Conservation (phyloP, 805 yeast species). For the Schwanniomyces vanrijiae region DNA sequence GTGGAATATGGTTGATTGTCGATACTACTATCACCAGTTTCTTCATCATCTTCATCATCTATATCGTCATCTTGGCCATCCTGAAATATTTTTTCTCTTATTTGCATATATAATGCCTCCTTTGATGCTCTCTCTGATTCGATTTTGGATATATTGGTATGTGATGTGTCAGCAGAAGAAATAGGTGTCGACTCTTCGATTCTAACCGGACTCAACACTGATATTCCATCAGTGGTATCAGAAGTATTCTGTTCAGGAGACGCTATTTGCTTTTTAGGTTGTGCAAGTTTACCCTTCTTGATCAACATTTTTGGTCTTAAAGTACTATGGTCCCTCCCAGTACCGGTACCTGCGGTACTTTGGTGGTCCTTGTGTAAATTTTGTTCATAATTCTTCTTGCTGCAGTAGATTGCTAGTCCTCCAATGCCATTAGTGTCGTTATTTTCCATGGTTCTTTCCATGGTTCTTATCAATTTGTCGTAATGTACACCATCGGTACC, state of each 20-base stretch:
- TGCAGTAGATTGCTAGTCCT: neutral
- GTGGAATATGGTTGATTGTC: neutral
- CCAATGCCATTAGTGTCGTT: neutral
- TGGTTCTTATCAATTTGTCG: constrained; percentile 3
- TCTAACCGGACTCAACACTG: neutral
- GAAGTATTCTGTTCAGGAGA: neutral
- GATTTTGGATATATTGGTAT: constrained; percentile 16
- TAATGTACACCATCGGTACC: constrained; percentile 15
- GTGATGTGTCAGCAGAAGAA: neutral
- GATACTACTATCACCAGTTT: constrained; percentile 3
- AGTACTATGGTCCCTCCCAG: neutral
- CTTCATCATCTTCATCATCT: constrained; percentile 7
- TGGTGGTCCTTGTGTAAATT: neutral
- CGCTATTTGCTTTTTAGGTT: constrained; percentile 8
- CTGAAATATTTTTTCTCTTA: constrained; percentile 32
- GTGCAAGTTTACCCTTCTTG: constrained; percentile 7
- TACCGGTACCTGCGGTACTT: neutral
- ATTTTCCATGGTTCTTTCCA: constrained; percentile 2
- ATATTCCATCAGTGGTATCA: neutral
- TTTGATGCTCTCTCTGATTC: constrained; percentile 29
- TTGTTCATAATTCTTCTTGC: neutral
- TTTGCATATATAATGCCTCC: constrained; percentile 38
- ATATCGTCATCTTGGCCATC: constrained; percentile 9
- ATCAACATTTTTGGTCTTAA: constrained; percentile 15
- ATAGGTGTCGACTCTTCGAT: neutral